Evolutionary conservation across 768 basidiomycete genomes (phyloP), one percentile per base, ranked within the genome.

Genomic region (Psilocybe azurescens): DNA sequence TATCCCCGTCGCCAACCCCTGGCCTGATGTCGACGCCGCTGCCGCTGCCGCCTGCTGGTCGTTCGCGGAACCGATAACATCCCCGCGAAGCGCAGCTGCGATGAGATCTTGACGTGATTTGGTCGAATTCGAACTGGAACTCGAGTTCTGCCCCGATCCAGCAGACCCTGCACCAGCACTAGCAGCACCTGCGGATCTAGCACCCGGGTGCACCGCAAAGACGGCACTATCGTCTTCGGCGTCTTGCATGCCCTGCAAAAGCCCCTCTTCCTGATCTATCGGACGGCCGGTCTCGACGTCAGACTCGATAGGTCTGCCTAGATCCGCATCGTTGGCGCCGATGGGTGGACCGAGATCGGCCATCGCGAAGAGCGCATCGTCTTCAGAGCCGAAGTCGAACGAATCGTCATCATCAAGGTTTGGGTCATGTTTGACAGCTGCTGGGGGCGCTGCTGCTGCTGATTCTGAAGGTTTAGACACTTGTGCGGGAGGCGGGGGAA

Each of bases 291-390:
- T 38, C 53, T 77, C 73, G 16, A 64, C 65, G 44, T 73, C 69
- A 29, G 74, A 75, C 41, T 82, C 81, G 56, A 87, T 79, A 0
- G 78, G 81, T 52, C 75, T 68, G 8, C 82, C 84, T 11, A 81
- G 53, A 58, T 80, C 79, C 18, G 79, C 79, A 16, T 77, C 78
- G n/a, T 77, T 69, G 20, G 56, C 62, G 41, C 77, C 77, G 36
- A 85, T 73, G 24, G 79, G 75, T 33, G 73, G 73, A 5, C 81
- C 82, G 0, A 82, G 65, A 60, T 87, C 86, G 24, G 87, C 78
- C 9, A 79, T 73, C 18, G 89, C 88, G 38, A 88, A 76, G 66
- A 90, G 83, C 1, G 81, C 86, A 56, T 87, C 89, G 56, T 91
- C 90, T 44, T 93, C 88, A 1, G 88, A 89, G 59, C 78, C 77